phyloP scores from a whole-genome alignment of 768 basidiomycete genomes.

The Candolleomyces eurysporus region DNA sequence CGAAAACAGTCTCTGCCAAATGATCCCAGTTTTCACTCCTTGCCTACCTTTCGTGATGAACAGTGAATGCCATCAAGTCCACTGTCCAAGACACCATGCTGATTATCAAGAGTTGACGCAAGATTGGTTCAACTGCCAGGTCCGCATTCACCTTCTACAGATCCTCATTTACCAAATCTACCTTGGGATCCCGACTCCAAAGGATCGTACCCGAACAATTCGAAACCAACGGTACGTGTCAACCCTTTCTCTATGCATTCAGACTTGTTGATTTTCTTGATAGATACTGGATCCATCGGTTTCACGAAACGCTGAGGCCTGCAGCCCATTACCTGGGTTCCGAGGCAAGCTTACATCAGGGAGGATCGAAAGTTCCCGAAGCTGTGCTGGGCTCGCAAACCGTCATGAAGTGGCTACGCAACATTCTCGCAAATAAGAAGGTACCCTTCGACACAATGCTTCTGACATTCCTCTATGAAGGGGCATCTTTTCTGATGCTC shows the following conservation, averaged over 20 bases:
- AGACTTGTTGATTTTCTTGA: too few species aligned
- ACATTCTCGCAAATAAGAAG: too few species aligned
- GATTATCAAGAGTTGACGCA: not conserved
- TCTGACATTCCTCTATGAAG: too few species aligned
- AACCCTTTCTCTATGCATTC: too few species aligned
- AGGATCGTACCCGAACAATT: not conserved
- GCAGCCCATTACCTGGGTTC: too few species aligned
- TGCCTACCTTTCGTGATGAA: conserved; percentile 13
- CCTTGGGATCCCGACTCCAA: not conserved
- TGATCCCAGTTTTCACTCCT: conserved; percentile 14
- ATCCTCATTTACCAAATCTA: conserved; percentile 13
- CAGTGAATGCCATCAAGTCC: conserved; percentile 9
- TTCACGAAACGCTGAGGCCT: conserved; percentile 45
- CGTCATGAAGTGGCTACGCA: too few species aligned
- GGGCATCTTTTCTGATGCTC: conserved; percentile 33
- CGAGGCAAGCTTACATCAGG: too few species aligned
- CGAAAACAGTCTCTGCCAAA: conserved; percentile 10
- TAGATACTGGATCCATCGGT: too few species aligned
- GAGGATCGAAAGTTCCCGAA: too few species aligned
- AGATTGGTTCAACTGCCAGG: conserved; percentile 15
- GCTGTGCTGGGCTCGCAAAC: too few species aligned
- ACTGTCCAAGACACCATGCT: conserved; percentile 15
- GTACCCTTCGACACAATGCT: too few species aligned
- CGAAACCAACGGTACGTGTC: too few species aligned
- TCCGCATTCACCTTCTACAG: conserved; percentile 20